Percentiles rank a stretch among this genome's conserved stretches.
Evolutionary conservation across 1,284 basidiomycete species (phyloP).

Genomic region (Boletus mariae): DNA sequence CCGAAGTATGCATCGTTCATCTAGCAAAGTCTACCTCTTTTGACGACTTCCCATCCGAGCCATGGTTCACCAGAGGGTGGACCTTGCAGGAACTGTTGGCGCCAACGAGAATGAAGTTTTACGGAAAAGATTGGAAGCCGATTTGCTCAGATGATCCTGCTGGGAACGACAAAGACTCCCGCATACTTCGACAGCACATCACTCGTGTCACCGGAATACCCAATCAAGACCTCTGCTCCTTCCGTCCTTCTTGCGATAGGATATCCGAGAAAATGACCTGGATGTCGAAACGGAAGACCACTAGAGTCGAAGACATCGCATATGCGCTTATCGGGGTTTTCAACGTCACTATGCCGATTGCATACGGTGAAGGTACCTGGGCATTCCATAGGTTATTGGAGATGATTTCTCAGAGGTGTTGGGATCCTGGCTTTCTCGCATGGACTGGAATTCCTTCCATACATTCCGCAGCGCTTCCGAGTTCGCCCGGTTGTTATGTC

Average conservation of each 20-base stretch:
- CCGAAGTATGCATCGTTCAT: constrained; percentile 19
- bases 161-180: constrained; percentile 1
- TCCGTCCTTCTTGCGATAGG: constrained; percentile 19
- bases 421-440: background rate
- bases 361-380: constrained; percentile 16
- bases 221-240: constrained; percentile 9
- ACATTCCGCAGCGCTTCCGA: background rate
- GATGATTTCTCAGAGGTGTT: background rate
- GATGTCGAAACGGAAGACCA: constrained; percentile 18
- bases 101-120: constrained; percentile 17
- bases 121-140: constrained; percentile 16
- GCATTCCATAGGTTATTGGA: background rate
- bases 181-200: background rate
- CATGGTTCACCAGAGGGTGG: constrained; percentile 22
- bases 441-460: background rate
- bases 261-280: constrained; percentile 20
- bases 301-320: constrained; percentile 15
- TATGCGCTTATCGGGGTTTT: constrained; percentile 22
- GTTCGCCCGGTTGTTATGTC: background rate
- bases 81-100: constrained; percentile 23
- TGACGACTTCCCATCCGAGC: constrained; percentile 14
- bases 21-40: constrained; percentile 10
- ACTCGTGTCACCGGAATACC: constrained; percentile 8
- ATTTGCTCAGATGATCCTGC: background rate
- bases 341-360: constrained; percentile 16